These are phyloP conservation scores for Ophidiomyces ophidiicola DNA, from an alignment of 2,329 filamentous ascomycete genomes.

Conservation along the genomic window DNA sequence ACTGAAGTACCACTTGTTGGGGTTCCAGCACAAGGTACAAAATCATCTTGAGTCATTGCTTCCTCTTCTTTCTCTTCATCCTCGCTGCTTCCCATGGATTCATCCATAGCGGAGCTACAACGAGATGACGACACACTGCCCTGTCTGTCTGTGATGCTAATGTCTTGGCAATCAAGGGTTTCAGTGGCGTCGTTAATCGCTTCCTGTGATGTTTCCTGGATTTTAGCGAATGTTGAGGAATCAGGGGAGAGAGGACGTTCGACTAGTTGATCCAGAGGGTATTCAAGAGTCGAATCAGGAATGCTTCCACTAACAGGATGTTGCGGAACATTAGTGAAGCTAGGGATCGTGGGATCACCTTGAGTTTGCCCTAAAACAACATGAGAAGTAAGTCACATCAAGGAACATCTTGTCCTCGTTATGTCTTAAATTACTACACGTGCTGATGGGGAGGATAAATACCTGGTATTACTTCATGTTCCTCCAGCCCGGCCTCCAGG, in stretches of 20 bases:
- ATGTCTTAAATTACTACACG: too few species aligned
- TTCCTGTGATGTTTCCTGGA: constrained; percentile 12
- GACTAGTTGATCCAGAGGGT: neutral
- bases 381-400: neutral
- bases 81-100: constrained; percentile 23
- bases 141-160: constrained; percentile 6
- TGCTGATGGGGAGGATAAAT: too few species aligned
- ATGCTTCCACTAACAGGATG: too few species aligned
- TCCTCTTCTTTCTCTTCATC: constrained; percentile 7
- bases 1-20: neutral
- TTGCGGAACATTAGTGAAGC: too few species aligned
- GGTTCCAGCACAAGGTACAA: neutral
- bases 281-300: neutral
- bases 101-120: constrained; percentile 31
- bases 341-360: too few species aligned
- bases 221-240: constrained; percentile 5
- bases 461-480: too few species aligned
- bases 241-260: neutral
- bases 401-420: neutral
- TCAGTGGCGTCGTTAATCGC: constrained; percentile 12
- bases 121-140: constrained; percentile 15
- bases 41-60: neutral
- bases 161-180: constrained; percentile 11
- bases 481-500: neutral
- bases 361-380: too few species aligned